These are phyloP conservation scores for Nicotiana undulata DNA, from an alignment of 257 asterid species.

Conservation along the genomic window DNA sequence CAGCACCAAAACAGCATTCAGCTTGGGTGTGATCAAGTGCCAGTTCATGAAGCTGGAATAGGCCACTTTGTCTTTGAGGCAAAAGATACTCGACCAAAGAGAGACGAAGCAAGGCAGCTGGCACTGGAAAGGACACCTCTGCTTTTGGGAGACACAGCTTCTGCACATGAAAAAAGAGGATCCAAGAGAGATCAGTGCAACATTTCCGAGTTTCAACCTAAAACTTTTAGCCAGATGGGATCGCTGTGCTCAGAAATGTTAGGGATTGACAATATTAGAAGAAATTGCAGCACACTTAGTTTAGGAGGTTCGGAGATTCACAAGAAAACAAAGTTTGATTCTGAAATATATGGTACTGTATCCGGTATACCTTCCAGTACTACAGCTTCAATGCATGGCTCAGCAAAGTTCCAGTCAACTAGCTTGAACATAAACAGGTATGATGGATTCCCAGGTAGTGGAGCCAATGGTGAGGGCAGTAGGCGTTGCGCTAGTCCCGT, in stretches of 20 bases:
- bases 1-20: slow-evolving; percentile 17
- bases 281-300: slow-evolving; percentile 16
- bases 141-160: slow-evolving; percentile 14
- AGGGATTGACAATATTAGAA: slow-evolving; percentile 11
- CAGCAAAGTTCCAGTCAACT: slow-evolving; percentile 23
- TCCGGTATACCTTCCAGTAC: slow-evolving; percentile 24
- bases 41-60: slow-evolving; percentile 23
- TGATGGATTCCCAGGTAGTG: slow-evolving; percentile 12
- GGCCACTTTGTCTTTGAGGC: slow-evolving; percentile 31
- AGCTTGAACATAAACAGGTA: slow-evolving; percentile 18
- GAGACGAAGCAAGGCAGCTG: slow-evolving; percentile 23
- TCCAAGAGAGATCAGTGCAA: slow-evolving; percentile 30
- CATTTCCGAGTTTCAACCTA: slow-evolving; percentile 16
- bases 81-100: slow-evolving; percentile 16
- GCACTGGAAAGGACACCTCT: slow-evolving; percentile 25
- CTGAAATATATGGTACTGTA: slow-evolving; percentile 17
- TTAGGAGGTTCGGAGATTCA: slow-evolving; percentile 18
- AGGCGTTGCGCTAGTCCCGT: slow-evolving; percentile 2
- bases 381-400: slow-evolving; percentile 20
- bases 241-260: slow-evolving; percentile 27
- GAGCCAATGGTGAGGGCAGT: neutral
- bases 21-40: slow-evolving; percentile 22
- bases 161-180: slow-evolving; percentile 28
- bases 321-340: slow-evolving; percentile 24
- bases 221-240: slow-evolving; percentile 19